A percentile compares a stretch with the other conserved stretches of the same genome.
Evolutionary conservation across 2,329 filamentous ascomycete species (phyloP).

Genomic region (Teratosphaeria zuluensis): DNA sequence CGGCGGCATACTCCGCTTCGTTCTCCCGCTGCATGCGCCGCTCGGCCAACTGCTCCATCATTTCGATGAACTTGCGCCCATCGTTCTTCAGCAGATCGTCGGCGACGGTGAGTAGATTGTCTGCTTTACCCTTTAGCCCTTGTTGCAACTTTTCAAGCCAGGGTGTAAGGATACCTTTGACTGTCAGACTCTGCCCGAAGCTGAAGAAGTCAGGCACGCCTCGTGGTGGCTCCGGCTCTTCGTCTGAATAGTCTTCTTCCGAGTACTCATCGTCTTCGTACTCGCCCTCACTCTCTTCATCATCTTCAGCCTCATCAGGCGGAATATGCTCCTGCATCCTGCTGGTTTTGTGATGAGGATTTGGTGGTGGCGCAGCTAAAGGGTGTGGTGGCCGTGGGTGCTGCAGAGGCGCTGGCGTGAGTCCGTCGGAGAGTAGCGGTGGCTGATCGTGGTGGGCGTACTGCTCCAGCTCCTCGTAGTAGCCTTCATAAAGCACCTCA

Average conservation of each 20-base stretch:
- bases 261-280: slow-evolving; percentile 50
- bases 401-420: slow-evolving; percentile 51
- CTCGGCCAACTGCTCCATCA: slow-evolving; percentile 99
- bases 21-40: slow-evolving; percentile 94
- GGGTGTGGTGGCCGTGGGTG: slow-evolving; percentile 31
- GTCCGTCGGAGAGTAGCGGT: slow-evolving; percentile 43
- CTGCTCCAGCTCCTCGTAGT: slow-evolving; percentile 95
- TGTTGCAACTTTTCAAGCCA: slow-evolving; percentile 26
- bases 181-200: slow-evolving; percentile 93
- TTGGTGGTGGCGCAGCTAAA: slow-evolving; percentile 21
- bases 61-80: slow-evolving; percentile 98
- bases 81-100: slow-evolving; percentile 98
- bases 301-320: slow-evolving; percentile 44
- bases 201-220: slow-evolving; percentile 79
- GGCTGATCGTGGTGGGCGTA: slow-evolving; percentile 80
- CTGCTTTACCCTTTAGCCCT: slow-evolving; percentile 43
- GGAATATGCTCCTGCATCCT: slow-evolving; percentile 61
- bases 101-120: slow-evolving; percentile 95
- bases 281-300: slow-evolving; percentile 28
- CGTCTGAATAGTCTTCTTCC: slow-evolving; percentile 57
- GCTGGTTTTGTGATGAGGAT: slow-evolving; percentile 56
- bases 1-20: slow-evolving; percentile 64
- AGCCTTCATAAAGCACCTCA: slow-evolving; percentile 94
- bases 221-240: slow-evolving; percentile 43
- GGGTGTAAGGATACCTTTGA: slow-evolving; percentile 56